These are phyloP conservation scores for Exophiala xenobiotica DNA, from an alignment of 2,329 filamentous ascomycete species.

Conservation along the genomic window DNA sequence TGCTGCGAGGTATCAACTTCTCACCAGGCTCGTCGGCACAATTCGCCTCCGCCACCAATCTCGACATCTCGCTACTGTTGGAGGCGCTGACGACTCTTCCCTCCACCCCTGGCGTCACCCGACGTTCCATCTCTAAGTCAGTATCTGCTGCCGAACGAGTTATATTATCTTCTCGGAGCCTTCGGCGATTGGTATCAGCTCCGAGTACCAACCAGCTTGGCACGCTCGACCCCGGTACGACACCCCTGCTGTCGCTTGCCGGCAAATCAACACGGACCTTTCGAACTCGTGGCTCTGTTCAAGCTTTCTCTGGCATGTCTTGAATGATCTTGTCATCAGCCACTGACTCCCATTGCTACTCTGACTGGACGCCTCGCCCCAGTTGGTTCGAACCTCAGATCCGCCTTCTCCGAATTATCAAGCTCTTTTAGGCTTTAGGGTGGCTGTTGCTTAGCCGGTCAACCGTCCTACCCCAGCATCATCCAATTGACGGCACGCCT, in stretches of 20 bases:
- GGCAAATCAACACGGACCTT: conserved; percentile 16
- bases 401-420: conserved; percentile 18
- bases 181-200: conserved; percentile 6
- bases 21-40: too few species aligned
- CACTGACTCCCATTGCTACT: background rate
- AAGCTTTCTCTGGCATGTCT: conserved; percentile 18
- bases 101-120: background rate
- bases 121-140: background rate
- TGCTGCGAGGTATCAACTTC: too few species aligned
- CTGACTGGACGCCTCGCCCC: background rate
- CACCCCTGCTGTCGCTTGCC: conserved; percentile 10
- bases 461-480: conserved; percentile 2
- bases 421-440: conserved; percentile 20
- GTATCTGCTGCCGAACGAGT: conserved; percentile 3
- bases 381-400: conserved; percentile 1
- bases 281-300: conserved; percentile 19
- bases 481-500: conserved; percentile 10
- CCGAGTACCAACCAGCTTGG: conserved; percentile 17
- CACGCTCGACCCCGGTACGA: conserved; percentile 8
- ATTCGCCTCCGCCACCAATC: too few species aligned
- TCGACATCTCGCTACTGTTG: too few species aligned
- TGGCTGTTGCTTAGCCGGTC: conserved; percentile 13
- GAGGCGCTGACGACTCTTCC: background rate
- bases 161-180: conserved; percentile 13
- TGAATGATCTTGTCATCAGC: too few species aligned